These are phyloP conservation scores for Aureobasidium sp. DNA, from an alignment of 2,329 filamentous ascomycete genomes.

Conservation along the genomic window DNA sequence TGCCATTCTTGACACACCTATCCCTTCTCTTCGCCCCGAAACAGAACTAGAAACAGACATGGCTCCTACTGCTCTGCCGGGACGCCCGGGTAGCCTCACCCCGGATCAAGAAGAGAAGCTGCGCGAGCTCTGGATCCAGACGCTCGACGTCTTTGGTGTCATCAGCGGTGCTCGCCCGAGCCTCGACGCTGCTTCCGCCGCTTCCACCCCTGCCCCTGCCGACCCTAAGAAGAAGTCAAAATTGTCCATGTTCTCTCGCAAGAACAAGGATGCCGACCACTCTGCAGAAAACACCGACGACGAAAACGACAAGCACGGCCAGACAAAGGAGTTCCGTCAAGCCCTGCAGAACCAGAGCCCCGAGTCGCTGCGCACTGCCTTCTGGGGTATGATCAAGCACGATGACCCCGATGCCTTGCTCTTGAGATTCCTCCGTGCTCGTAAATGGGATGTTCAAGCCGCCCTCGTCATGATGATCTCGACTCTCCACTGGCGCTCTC, in stretches of 20 bases:
- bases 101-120: conserved; percentile 80
- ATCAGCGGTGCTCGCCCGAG: conserved; percentile 12
- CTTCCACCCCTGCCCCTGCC: conserved; percentile 15
- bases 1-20: conserved; percentile 7
- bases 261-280: conserved; percentile 38
- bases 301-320: conserved; percentile 82
- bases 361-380: conserved; percentile 66
- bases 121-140: conserved; percentile 71
- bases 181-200: conserved; percentile 20
- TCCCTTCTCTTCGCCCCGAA: not conserved
- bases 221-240: conserved; percentile 56
- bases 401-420: conserved; percentile 84
- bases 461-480: conserved; percentile 90
- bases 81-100: conserved; percentile 81
- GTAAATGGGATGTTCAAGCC: conserved; percentile 92
- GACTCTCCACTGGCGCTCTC: conserved; percentile 82
- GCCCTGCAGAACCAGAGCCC: conserved; percentile 68
- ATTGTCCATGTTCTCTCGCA: conserved; percentile 57
- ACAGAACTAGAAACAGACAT: conserved; percentile 21
- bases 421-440: conserved; percentile 74
- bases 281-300: conserved; percentile 27
- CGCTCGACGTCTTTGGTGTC: conserved; percentile 68
- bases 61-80: conserved; percentile 45
- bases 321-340: conserved; percentile 76
- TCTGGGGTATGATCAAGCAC: conserved; percentile 93